These are phyloP conservation scores for Mucor irregularis DNA, from an alignment of 371 early-diverging fungal genomes.

Conservation along the genomic window DNA sequence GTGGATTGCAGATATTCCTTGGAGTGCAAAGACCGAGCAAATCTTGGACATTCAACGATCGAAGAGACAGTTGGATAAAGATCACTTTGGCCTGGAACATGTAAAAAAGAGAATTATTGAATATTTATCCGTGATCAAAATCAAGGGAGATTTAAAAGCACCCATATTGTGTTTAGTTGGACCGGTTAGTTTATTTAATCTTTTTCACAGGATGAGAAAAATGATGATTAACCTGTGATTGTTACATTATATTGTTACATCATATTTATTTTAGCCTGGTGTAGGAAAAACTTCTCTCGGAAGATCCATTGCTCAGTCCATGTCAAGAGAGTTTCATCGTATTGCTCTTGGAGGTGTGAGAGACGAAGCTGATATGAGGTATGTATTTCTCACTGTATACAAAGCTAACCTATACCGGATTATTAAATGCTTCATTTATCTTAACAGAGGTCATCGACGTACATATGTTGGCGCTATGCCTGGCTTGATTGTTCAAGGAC, in stretches of 20 bases:
- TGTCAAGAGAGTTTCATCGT: conserved; percentile 78
- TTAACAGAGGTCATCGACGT: conserved; percentile 77
- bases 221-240: background rate
- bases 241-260: too few species aligned
- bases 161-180: conserved; percentile 83
- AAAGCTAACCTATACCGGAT: background rate
- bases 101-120: conserved; percentile 83
- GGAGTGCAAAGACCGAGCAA: conserved; percentile 42
- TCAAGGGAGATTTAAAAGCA: conserved; percentile 71
- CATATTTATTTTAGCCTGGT: conserved; percentile 64
- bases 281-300: conserved; percentile 88
- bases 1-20: conserved; percentile 77
- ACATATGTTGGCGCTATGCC: conserved; percentile 90
- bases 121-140: conserved; percentile 76
- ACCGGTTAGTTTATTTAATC: conserved; percentile 33
- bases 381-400: background rate
- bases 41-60: conserved; percentile 68
- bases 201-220: background rate
- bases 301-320: conserved; percentile 72
- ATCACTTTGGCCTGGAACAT: conserved; percentile 81
- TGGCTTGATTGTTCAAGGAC: conserved; percentile 76
- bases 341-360: conserved; percentile 85
- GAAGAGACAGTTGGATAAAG: conserved; percentile 67
- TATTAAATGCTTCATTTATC: background rate
- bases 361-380: conserved; percentile 84